These are phyloP conservation scores for Diaporthe helianthi DNA, from an alignment of 2,329 filamentous ascomycete genomes.

Conservation along the genomic window DNA sequence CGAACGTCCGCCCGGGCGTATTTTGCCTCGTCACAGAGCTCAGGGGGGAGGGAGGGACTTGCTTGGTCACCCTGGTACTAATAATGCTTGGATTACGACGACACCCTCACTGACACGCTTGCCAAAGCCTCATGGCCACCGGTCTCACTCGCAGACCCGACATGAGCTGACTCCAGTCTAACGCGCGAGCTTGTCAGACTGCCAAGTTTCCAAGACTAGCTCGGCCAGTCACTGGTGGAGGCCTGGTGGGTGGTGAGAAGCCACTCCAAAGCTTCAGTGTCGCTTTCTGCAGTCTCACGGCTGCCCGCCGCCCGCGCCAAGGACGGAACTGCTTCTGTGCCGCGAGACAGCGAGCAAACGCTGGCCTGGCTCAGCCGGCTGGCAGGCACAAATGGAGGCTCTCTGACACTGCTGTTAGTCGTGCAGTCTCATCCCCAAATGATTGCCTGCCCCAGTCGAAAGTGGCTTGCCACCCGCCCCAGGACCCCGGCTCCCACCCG, in stretches of 20 bases:
- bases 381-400: constrained; percentile 11
- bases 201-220: constrained; percentile 22
- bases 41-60: no score
- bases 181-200: constrained; percentile 21
- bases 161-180: constrained; percentile 24
- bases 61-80: background rate
- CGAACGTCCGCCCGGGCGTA: background rate
- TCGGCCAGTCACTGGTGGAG: constrained; percentile 10
- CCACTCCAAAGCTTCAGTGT: constrained; percentile 20
- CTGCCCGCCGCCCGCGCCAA: constrained; percentile 15
- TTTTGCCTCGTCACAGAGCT: constrained; percentile 6
- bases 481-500: constrained; percentile 26
- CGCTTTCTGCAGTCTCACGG: constrained; percentile 22
- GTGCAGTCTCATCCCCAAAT: constrained; percentile 18
- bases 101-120: constrained; percentile 30
- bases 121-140: constrained; percentile 14
- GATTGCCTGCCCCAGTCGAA: constrained; percentile 7
- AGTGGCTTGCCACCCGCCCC: constrained; percentile 23
- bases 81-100: constrained; percentile 29
- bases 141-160: constrained; percentile 6
- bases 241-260: background rate
- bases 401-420: constrained; percentile 19
- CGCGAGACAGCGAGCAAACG: constrained; percentile 18
- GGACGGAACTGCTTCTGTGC: constrained; percentile 21
- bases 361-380: no score